Evolutionary conservation across 2,329 filamentous ascomycete species (phyloP).

Genomic region (Teratosphaeria destructans): DNA sequence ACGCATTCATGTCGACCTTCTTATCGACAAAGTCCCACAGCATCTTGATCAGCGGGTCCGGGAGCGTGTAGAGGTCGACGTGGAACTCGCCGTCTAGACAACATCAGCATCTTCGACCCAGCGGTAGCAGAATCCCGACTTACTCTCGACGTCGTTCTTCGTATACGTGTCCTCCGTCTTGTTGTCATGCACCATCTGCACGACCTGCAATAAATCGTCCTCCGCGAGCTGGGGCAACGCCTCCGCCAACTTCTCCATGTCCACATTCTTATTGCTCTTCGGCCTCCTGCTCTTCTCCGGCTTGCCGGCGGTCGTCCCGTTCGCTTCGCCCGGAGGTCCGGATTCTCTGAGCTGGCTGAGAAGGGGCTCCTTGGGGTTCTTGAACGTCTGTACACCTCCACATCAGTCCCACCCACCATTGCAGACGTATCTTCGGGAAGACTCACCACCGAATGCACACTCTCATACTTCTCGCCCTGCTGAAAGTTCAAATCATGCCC

Average conservation of each 20-base stretch:
- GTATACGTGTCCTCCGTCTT: constrained; percentile 91
- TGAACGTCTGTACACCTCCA: constrained; percentile 52
- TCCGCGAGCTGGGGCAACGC: constrained; percentile 80
- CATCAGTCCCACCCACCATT: no score
- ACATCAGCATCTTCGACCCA: neutral
- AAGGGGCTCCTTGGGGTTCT: constrained; percentile 83
- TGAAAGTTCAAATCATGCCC: constrained; percentile 89
- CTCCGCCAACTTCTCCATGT: constrained; percentile 96
- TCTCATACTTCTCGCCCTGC: constrained; percentile 63
- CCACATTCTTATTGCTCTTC: constrained; percentile 42
- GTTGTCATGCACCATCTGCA: constrained; percentile 97
- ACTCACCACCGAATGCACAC: constrained; percentile 61
- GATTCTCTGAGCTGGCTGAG: constrained; percentile 70
- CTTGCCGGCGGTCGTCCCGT: constrained; percentile 48
- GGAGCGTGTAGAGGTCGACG: constrained; percentile 94
- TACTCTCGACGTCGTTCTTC: constrained; percentile 91
- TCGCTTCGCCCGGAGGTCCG: constrained; percentile 55
- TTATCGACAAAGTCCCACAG: constrained; percentile 73
- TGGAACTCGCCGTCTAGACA: constrained; percentile 82
- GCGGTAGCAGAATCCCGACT: constrained; percentile 4
- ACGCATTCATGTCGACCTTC: constrained; percentile 17
- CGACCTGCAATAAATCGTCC: constrained; percentile 86
- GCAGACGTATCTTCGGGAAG: no score
- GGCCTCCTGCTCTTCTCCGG: constrained; percentile 66
- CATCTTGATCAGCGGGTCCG: constrained; percentile 79